Percentiles rank a stretch among this genome's conserved stretches.
Conservation (phyloP, 371 early-diverging fungal species). For the Aphelidium insulamus region DNA sequence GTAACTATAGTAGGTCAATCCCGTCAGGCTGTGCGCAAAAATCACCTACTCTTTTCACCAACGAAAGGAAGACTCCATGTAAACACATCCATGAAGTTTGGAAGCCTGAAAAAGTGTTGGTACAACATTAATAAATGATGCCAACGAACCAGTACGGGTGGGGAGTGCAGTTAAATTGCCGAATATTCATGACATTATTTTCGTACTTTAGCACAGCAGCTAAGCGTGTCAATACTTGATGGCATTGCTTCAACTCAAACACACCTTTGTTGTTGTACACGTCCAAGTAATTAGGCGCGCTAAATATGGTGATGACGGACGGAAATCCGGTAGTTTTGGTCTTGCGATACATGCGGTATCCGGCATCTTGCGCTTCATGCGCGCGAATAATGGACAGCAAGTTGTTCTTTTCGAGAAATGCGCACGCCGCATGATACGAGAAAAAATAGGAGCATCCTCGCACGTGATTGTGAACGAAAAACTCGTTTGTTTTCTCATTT, state of each 20-base stretch:
- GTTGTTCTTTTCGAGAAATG: conserved; percentile 80
- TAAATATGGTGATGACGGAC: conserved; percentile 89
- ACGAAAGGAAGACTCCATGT: conserved; percentile 97
- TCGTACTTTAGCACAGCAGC: conserved; percentile 91
- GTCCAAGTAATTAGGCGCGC: conserved; percentile 92
- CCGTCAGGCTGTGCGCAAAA: too few relatives aligned
- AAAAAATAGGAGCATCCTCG: conserved; percentile 84
- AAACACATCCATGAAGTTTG: conserved; percentile 92
- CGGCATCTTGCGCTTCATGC: conserved; percentile 95
- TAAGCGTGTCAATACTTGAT: conserved; percentile 1
- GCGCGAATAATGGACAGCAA: conserved; percentile 84
- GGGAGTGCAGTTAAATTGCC: conserved; percentile 63
- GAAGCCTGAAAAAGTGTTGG: too few relatives aligned
- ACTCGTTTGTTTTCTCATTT: conserved; percentile 53
- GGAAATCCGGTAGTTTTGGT: conserved; percentile 82
- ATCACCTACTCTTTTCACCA: conserved; percentile 70
- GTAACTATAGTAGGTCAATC: conserved; percentile 49
- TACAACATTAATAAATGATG: too few relatives aligned
- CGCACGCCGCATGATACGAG: conserved; percentile 69
- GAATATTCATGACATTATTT: conserved; percentile 88
- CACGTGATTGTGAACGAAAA: conserved; percentile 69
- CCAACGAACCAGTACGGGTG: conserved; percentile 97
- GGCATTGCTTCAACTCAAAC: not conserved
- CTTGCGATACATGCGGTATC: conserved; percentile 87
- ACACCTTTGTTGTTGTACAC: conserved; percentile 86